A percentile compares a stretch with the other conserved stretches of the same genome.
Evolutionary conservation across 2,329 filamentous ascomycete genomes (phyloP).

Genomic region (Fusarium keratoplasticum): DNA sequence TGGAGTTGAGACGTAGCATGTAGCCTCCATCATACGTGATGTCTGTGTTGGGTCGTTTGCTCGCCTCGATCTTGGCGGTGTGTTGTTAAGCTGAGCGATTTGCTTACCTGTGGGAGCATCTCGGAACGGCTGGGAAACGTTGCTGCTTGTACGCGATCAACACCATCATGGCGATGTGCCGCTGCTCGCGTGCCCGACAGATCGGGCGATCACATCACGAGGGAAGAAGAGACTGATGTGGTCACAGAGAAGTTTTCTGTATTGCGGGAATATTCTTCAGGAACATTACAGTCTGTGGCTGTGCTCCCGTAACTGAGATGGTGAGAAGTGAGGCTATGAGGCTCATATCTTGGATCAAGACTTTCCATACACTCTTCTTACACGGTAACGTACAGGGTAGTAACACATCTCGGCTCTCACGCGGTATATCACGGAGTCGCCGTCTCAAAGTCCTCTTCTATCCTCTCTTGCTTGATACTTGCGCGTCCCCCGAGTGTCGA

Average conservation of each 20-base stretch:
- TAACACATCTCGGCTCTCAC: background rate
- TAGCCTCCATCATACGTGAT: conserved; percentile 29
- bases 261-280: background rate
- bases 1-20: conserved; percentile 23
- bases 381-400: conserved; percentile 38
- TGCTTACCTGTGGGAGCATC: conserved; percentile 14
- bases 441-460: background rate
- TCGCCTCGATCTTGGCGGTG: conserved; percentile 21
- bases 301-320: background rate
- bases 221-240: conserved; percentile 2
- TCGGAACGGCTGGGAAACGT: conserved; percentile 12
- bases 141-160: conserved; percentile 15
- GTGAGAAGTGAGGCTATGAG: background rate
- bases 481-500: background rate
- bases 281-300: background rate
- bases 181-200: conserved; percentile 1
- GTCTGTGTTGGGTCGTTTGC: background rate
- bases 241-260: background rate
- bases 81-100: conserved; percentile 29
- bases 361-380: conserved; percentile 22
- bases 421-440: background rate
- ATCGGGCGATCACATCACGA: conserved; percentile 33
- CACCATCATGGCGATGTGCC: background rate
- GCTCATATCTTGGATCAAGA: background rate
- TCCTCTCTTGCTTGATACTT: background rate